Base-by-base conservation (phyloP, 495 filamentous ascomycete genomes). In the Xylaria acuta region DNA sequence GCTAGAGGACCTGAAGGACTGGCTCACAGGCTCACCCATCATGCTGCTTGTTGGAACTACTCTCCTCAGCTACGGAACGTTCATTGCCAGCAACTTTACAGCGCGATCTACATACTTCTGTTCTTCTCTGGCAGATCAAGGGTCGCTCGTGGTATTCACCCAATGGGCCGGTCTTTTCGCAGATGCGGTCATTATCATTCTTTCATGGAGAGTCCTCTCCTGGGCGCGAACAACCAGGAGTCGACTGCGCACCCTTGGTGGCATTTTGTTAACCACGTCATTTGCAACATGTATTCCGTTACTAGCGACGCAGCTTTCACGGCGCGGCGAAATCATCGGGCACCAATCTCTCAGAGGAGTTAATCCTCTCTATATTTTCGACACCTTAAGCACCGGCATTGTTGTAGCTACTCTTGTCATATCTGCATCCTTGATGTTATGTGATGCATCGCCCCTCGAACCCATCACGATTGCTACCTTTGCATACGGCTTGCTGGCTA, bases 151-250 rank as follows among this genome's bases (percentile, higher is more conserved):
- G 6, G 63, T 81, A 8, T 66, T 76, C 16, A 66, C 80, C 0
- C 84, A 87, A 64, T 81, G 79, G 75, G 4, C 75, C 41, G 81
- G 83, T 22, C 74, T 87, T n/a, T 47, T 81, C 27, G 75, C 82
- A 34, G 84, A 87, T 69, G 78, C 80, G 11, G 53, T 73, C 64
- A 82, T 86, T 70, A 67, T 80, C 64, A 73, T 84, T 27, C 70
- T 84, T 27, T 27, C 74, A 6, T 86, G 84, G 84, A 81, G 84
- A 18, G 77, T 85, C 14, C 76, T 87, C n/a, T 82, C 83, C 49
- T 85, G 83, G 84, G 73, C 81, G 8, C 75, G 84, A 49, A 84
- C 84, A 0, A 84, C 82, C 27, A 84, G 80, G 62, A 75, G 72
- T 45, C 80, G 83, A 6, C 75, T 87, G 34, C 80, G 75, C 47